Evolutionary conservation across 208 protist species (phyloP), one percentile per base, ranked within the genome.

Genomic region (Trypanosoma congolense): DNA sequence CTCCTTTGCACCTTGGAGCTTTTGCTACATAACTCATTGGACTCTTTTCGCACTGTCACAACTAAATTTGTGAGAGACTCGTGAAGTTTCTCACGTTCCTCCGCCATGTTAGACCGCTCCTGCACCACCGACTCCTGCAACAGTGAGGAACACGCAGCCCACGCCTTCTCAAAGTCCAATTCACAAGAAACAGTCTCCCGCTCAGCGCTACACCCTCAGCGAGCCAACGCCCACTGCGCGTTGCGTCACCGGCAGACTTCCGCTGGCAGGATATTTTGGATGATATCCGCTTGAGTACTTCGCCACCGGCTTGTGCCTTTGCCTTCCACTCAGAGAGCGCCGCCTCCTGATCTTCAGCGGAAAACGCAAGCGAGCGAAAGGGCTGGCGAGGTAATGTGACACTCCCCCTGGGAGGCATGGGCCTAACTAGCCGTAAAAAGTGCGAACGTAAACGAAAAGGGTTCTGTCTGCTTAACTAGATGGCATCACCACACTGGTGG

Each of bases 241-340:
- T 61, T 25, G 38, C 36, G 2, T 14, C 31, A 22, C 49, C 48
- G 2, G 44, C 38, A 12, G 38, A 60, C 24, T 63, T 79, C 42
- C 70, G 77, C 3, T 81, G 78, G 16, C 40, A 43, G 12, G 54
- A 54, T 26, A 79, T 75, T 42, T 75, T 81, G 3, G 46, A 53
- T 31, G 49, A 38, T 26, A 81, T 60, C 2, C 24, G 51, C 19
- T 26, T 53, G 14, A 70, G 62, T 22, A 48, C 72, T 40, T 72
- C 29, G 14, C 54, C 45, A 26, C 65, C 63, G 40, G 55, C 2
- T 21, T 33, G 57, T 12, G 54, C 62, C 42, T 41, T 70, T 40
- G 50, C 44, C 35, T 58, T 69, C 78, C 78, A 85, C 38, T 74
- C 63, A n/a, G 62, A n/a, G n/a, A 85, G 43, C 4, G 61, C 73